A percentile compares a stretch with the other conserved stretches of the same genome.
phyloP scores from a whole-genome alignment of 139 green algal species.

The Coelastrella sp. region DNA sequence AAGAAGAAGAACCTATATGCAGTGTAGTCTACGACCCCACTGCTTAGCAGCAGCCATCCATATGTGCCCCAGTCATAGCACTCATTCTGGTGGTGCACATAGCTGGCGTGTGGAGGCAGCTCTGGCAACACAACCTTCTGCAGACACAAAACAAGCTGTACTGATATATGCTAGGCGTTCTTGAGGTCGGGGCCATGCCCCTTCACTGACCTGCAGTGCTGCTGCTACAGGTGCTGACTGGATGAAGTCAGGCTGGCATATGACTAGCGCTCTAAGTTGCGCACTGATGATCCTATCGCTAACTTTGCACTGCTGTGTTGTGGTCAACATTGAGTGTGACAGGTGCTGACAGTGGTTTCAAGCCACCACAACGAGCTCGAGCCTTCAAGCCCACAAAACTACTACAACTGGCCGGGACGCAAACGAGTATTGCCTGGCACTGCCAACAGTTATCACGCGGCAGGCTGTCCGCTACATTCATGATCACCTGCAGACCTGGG shows the following conservation, averaged over 20 bases:
- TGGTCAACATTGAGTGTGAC: no score
- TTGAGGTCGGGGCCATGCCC: no score
- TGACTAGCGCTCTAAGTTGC: no score
- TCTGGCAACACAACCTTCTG: conserved; percentile 56
- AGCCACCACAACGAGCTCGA: no score
- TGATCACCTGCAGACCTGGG: conserved; percentile 4
- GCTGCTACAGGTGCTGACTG: not conserved
- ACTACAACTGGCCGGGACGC: no score
- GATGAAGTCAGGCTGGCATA: not conserved
- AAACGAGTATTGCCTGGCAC: not conserved
- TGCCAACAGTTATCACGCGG: not conserved
- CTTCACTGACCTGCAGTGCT: not conserved
- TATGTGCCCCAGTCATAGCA: conserved; percentile 89
- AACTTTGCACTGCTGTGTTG: no score
- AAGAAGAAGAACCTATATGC: conserved; percentile 79
- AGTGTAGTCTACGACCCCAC: conserved; percentile 36
- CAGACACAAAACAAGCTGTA: not conserved
- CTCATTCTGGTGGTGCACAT: conserved; percentile 76
- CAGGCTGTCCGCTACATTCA: not conserved
- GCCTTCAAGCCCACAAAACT: no score
- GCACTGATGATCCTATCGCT: no score
- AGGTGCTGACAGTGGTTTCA: no score
- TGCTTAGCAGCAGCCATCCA: conserved; percentile 74
- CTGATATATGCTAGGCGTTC: not conserved
- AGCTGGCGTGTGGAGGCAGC: conserved; percentile 72